phyloP scores from a whole-genome alignment of 306 rosid species.

The Pterocarpus santalinus region DNA sequence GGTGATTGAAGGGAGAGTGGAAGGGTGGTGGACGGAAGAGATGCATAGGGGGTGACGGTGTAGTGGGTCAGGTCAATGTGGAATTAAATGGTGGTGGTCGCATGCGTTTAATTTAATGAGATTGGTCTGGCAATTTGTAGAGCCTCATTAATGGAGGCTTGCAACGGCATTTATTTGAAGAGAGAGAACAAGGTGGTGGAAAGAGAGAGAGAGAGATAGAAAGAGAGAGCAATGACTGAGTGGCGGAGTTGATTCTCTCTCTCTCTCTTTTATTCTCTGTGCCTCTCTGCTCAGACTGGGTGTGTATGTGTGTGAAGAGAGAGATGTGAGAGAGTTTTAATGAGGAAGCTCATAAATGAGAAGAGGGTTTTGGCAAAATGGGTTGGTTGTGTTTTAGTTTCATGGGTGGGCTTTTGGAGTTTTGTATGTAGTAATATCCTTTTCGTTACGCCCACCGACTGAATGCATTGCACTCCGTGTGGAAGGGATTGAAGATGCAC shows the following conservation, averaged over 20 bases:
- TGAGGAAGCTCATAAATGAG: constrained; percentile 43
- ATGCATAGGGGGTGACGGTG: neutral
- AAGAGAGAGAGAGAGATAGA: neutral
- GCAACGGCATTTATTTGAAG: constrained; percentile 50
- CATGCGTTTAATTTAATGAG: constrained; percentile 57
- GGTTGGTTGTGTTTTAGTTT: neutral
- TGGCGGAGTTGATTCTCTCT: too few relatives aligned
- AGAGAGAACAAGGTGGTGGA: constrained; percentile 1
- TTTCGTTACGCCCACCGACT: constrained; percentile 34
- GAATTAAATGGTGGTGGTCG: constrained; percentile 54
- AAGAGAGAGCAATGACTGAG: too few relatives aligned
- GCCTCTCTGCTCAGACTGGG: neutral
- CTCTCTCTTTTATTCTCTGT: too few relatives aligned
- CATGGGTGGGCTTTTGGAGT: neutral
- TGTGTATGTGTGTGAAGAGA: neutral
- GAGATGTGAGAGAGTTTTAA: constrained; percentile 1
- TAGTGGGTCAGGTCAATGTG: constrained; percentile 38
- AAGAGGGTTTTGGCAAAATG: neutral
- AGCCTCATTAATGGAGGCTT: constrained; percentile 52
- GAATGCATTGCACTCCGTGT: constrained; percentile 34
- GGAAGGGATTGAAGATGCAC: neutral
- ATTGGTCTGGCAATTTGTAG: constrained; percentile 55
- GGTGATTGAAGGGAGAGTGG: neutral
- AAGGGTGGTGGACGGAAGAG: neutral
- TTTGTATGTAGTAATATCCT: neutral